These are phyloP conservation scores for Tremella yokohamensis DNA, from an alignment of 768 basidiomycete species.

Conservation along the genomic window DNA sequence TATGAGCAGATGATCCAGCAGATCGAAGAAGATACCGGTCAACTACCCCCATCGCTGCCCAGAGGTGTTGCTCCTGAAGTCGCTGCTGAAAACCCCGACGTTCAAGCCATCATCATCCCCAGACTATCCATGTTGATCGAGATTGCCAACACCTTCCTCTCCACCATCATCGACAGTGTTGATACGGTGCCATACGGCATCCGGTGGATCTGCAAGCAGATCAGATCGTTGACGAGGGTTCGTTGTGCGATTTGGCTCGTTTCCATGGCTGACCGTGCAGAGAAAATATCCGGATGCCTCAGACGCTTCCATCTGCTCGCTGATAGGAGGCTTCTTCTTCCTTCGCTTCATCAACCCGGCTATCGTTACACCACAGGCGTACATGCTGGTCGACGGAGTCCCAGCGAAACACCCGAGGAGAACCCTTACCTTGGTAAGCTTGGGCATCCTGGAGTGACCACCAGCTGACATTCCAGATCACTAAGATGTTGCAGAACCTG, in stretches of 20 bases:
- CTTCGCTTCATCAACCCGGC: slow-evolving; percentile 99
- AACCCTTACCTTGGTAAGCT: slow-evolving; percentile 76
- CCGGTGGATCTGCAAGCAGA: slow-evolving; percentile 99
- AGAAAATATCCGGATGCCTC: slow-evolving; percentile 98
- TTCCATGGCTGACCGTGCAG: slow-evolving; percentile 53
- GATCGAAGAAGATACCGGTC: slow-evolving; percentile 95
- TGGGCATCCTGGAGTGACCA: neutral
- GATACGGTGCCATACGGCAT: slow-evolving; percentile 99
- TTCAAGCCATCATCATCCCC: slow-evolving; percentile 96
- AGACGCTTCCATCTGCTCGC: slow-evolving; percentile 95
- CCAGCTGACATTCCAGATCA: slow-evolving; percentile 63
- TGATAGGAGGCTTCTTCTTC: slow-evolving; percentile 99
- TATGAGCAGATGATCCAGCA: slow-evolving; percentile 99
- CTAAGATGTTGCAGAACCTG: slow-evolving; percentile 98
- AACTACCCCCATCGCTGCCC: slow-evolving; percentile 82
- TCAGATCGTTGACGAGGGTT: slow-evolving; percentile 90
- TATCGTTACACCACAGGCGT: slow-evolving; percentile 97
- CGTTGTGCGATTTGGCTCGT: slow-evolving; percentile 15
- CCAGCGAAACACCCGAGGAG: slow-evolving; percentile 96
- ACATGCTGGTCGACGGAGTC: slow-evolving; percentile 97
- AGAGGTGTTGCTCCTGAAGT: slow-evolving; percentile 89
- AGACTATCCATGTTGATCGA: slow-evolving; percentile 99
- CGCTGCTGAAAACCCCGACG: slow-evolving; percentile 90
- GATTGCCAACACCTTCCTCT: slow-evolving; percentile 94
- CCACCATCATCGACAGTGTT: slow-evolving; percentile 97